phyloP scores from a whole-genome alignment of 108 stramenopile genomes.

The Fragilaria crotonensis region DNA sequence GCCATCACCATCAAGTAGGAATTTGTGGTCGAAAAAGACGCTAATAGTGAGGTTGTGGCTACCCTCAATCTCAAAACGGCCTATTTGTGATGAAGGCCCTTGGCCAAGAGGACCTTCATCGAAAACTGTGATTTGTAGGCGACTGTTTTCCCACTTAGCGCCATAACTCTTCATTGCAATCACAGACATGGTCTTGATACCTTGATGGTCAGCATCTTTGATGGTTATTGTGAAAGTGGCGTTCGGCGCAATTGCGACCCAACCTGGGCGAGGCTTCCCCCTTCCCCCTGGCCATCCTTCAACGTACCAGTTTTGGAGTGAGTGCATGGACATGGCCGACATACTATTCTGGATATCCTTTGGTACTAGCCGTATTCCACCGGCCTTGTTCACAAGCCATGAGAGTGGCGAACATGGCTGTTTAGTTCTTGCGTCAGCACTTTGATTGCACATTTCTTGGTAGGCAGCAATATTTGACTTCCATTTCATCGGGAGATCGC shows the following conservation, averaged over 20 bases:
- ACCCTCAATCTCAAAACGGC: too few relatives aligned
- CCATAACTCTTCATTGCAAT: slow-evolving; percentile 82
- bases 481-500: slow-evolving; percentile 57
- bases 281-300: neutral
- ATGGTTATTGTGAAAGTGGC: neutral
- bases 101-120: too few relatives aligned
- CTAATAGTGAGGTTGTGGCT: slow-evolving; percentile 65
- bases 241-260: neutral
- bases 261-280: neutral
- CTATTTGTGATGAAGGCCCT: too few relatives aligned
- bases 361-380: neutral
- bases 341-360: neutral
- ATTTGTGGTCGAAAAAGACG: slow-evolving; percentile 64
- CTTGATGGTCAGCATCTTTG: too few relatives aligned
- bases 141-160: slow-evolving; percentile 48
- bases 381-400: neutral
- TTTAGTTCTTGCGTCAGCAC: neutral
- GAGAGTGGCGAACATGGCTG: neutral
- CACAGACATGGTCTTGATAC: slow-evolving; percentile 40
- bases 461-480: neutral
- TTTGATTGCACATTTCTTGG: neutral
- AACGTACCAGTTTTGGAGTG: neutral
- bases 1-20: slow-evolving; percentile 28
- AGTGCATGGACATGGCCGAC: neutral
- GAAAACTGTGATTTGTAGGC: slow-evolving; percentile 8